Evolutionary conservation across 2,329 filamentous ascomycete species (phyloP).

Genomic region (Colletotrichum costaricense): DNA sequence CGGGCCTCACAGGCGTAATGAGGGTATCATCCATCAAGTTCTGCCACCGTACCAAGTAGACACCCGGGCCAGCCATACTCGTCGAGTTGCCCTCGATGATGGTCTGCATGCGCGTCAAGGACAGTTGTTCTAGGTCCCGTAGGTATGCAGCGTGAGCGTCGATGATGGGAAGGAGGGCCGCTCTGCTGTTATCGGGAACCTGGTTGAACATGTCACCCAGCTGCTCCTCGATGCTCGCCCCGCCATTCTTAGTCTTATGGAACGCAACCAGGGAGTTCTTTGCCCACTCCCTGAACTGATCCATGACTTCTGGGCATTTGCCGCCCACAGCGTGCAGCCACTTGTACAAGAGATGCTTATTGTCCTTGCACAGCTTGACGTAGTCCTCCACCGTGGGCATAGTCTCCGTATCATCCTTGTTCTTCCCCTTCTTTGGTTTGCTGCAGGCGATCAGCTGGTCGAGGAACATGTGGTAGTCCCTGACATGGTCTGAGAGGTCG

Average conservation of each 20-base stretch:
- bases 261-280: conserved; percentile 70
- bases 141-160: conserved; percentile 73
- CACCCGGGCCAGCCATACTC: conserved; percentile 70
- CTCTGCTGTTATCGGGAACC: conserved; percentile 59
- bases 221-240: conserved; percentile 48
- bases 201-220: conserved; percentile 55
- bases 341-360: conserved; percentile 72
- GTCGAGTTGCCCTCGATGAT: conserved; percentile 59
- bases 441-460: conserved; percentile 75
- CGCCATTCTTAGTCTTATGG: conserved; percentile 42
- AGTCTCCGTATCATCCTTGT: conserved; percentile 45
- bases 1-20: conserved; percentile 69
- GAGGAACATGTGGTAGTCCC: conserved; percentile 75
- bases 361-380: conserved; percentile 72
- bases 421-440: conserved; percentile 54
- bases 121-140: conserved; percentile 62
- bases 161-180: conserved; percentile 60
- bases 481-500: conserved; percentile 76
- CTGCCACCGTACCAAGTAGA: conserved; percentile 80
- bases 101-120: conserved; percentile 63
- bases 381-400: conserved; percentile 77
- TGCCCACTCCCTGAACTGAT: conserved; percentile 71
- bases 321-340: conserved; percentile 78
- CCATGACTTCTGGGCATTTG: conserved; percentile 74
- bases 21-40: conserved; percentile 75